Evolutionary conservation across 1,139 yeast species (phyloP).

Genomic region (Debaryomyces subglobosus): DNA sequence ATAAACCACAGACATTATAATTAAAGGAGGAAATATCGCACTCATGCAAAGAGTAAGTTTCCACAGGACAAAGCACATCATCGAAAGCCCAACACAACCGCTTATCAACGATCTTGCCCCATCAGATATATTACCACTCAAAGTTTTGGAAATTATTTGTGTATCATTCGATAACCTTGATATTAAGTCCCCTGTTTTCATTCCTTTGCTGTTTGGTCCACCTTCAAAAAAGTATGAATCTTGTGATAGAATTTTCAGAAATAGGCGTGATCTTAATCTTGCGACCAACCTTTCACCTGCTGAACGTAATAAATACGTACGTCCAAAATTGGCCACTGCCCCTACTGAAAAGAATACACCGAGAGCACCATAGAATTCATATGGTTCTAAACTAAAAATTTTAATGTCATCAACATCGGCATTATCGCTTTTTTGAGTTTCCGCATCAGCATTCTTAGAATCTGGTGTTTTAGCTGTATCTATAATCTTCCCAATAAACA

Average conservation of each 20-base stretch:
- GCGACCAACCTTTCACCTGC: conserved; percentile 89
- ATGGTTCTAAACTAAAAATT: conserved; percentile 37
- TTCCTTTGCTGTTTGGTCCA: conserved; percentile 51
- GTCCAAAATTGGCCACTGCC: conserved; percentile 76
- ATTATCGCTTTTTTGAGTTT: conserved; percentile 34
- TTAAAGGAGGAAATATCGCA: conserved; percentile 78
- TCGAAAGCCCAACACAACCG: conserved; percentile 75
- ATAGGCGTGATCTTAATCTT: conserved; percentile 73
- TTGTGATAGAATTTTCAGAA: conserved; percentile 76
- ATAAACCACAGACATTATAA: conserved; percentile 73
- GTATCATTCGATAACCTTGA: conserved; percentile 89
- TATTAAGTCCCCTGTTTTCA: conserved; percentile 90
- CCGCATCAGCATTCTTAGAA: conserved; percentile 10
- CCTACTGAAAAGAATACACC: conserved; percentile 64
- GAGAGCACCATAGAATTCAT: conserved; percentile 38
- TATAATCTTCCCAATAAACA: conserved; percentile 73
- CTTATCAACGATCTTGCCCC: conserved; percentile 82
- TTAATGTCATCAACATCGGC: conserved; percentile 32
- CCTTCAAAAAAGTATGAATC: conserved; percentile 93
- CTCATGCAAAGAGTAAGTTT: conserved; percentile 77
- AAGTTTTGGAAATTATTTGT: conserved; percentile 81
- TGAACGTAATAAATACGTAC: conserved; percentile 71
- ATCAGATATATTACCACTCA: conserved; percentile 89
- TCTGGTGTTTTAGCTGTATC: conserved; percentile 36
- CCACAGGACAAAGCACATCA: conserved; percentile 89